Evolutionary conservation across 1,284 basidiomycete genomes (phyloP).

Genomic region (Schizophyllum commune): DNA sequence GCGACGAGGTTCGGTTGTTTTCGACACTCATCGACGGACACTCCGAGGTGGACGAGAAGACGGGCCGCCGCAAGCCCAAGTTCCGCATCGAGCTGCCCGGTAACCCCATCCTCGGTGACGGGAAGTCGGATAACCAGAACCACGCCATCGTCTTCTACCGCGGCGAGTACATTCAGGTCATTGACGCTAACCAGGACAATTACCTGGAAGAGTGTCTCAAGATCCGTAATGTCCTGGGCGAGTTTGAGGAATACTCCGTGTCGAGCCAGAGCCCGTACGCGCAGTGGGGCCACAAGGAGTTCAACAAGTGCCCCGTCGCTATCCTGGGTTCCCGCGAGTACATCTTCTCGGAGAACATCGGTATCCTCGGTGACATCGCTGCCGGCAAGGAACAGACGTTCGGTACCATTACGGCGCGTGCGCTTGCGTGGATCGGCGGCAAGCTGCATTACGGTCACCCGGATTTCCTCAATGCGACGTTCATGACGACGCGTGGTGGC

Average conservation of each 20-base stretch:
- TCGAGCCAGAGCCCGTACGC: slow-evolving; percentile 95
- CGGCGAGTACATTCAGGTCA: slow-evolving; percentile 97
- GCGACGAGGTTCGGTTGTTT: slow-evolving; percentile 86
- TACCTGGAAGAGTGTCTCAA: slow-evolving; percentile 99
- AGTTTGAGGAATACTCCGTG: slow-evolving; percentile 93
- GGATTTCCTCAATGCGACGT: slow-evolving; percentile 97
- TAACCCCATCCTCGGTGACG: slow-evolving; percentile 99
- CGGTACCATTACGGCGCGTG: slow-evolving; percentile 96
- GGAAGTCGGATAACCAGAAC: slow-evolving; percentile 99
- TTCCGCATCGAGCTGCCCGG: slow-evolving; percentile 97
- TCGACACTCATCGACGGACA: slow-evolving; percentile 96
- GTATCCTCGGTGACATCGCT: slow-evolving; percentile 97
- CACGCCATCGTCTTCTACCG: slow-evolving; percentile 99
- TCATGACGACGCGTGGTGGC: slow-evolving; percentile 98
- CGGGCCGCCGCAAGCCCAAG: slow-evolving; percentile 91
- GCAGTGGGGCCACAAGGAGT: slow-evolving; percentile 88
- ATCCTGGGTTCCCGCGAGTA: slow-evolving; percentile 99
- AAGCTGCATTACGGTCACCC: slow-evolving; percentile 99
- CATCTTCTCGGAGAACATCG: slow-evolving; percentile 99
- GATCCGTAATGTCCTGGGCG: slow-evolving; percentile 95
- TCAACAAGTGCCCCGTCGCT: slow-evolving; percentile 86
- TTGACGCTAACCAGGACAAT: slow-evolving; percentile 99
- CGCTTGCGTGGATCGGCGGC: slow-evolving; percentile 95
- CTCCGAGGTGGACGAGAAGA: slow-evolving; percentile 87
- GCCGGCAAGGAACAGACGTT: slow-evolving; percentile 99